Evolutionary conservation across 148 eudicot genomes (phyloP), one percentile per base, ranked within the genome.

Genomic region (Dianthus caryophyllus): DNA sequence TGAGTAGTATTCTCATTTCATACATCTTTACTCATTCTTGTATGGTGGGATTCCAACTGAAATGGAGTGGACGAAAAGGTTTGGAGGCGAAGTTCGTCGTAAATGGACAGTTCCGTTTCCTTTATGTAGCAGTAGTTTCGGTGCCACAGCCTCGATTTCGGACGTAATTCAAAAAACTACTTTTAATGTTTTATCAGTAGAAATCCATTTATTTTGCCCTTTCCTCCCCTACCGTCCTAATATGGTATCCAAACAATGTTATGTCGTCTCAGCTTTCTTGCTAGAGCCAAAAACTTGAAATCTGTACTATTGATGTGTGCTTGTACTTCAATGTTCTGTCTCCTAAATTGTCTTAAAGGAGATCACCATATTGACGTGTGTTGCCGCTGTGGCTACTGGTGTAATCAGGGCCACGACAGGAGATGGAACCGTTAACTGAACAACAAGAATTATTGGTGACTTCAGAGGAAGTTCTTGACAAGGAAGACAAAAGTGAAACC

Each of bases 381-480:
- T 60, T 10, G 36, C 16, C 27, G 18, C 50, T 63, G 33, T n/a
- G 20, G 12, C 31, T 7, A 24, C 22, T 63, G 66, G 72, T 72
- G 31, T 41, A 71, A 30, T 48, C 80, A 90, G 98, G 81, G 78
- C 70, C 64, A 17, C 71, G 36, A 72, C 78, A 63, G 71, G 81
- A 80, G 67, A 94, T 88, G 90, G 66, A 77, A 70, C 83, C 90
- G 6, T 70, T 90, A 76, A 79, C 84, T 56, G 69, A 78, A 70
- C 78, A 84, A 60, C 90, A 86, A 72, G 97, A 86, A 78, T 57
- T 56, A 61, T 50, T 76, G 41, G 71, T 86, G 75, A 69, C 77
- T 41, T 77, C 84, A 62, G 86, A 85, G 46, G 79, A 73, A 20
- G 73, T 73, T 74, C 57, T 66, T 66, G 3, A 38, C 56, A 76